phyloP scores from a whole-genome alignment of 352 stramenopile species.

The Phytopythium ostracodes region DNA sequence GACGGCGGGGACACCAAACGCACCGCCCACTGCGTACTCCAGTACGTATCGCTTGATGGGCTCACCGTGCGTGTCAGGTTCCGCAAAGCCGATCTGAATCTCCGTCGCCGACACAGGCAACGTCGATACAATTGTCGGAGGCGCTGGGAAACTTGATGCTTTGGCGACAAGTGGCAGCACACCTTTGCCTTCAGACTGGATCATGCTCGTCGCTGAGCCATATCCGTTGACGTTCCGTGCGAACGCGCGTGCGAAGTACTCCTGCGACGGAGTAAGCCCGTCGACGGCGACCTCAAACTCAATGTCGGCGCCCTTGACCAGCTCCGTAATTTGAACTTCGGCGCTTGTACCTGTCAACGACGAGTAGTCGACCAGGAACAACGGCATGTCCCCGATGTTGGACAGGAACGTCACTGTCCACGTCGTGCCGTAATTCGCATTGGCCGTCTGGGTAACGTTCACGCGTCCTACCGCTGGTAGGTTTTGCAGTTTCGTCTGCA shows the following conservation, averaged over 20 bases:
- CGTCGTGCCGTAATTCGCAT: slow-evolving; percentile 41
- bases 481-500: slow-evolving; percentile 73
- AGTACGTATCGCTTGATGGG: slow-evolving; percentile 48
- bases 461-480: slow-evolving; percentile 55
- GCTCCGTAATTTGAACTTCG: slow-evolving; percentile 38
- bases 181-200: slow-evolving; percentile 59
- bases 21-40: slow-evolving; percentile 47
- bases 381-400: slow-evolving; percentile 60
- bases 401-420: slow-evolving; percentile 72
- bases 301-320: slow-evolving; percentile 51
- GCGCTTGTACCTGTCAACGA: slow-evolving; percentile 45
- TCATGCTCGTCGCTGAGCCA: slow-evolving; percentile 42
- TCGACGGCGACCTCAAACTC: slow-evolving; percentile 63
- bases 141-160: slow-evolving; percentile 27
- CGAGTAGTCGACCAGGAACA: slow-evolving; percentile 34
- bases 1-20: slow-evolving; percentile 40
- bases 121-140: slow-evolving; percentile 30
- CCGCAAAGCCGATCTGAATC: slow-evolving; percentile 29
- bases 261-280: slow-evolving; percentile 29
- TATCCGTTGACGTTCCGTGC: slow-evolving; percentile 69
- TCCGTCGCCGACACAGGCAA: slow-evolving; percentile 61
- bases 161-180: slow-evolving; percentile 42
- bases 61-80: slow-evolving; percentile 22
- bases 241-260: slow-evolving; percentile 68
- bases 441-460: slow-evolving; percentile 47